Evolutionary conservation across 1,139 yeast genomes (phyloP), one percentile per base, ranked within the genome.

Genomic region (Trichomonascaceae sp.): DNA sequence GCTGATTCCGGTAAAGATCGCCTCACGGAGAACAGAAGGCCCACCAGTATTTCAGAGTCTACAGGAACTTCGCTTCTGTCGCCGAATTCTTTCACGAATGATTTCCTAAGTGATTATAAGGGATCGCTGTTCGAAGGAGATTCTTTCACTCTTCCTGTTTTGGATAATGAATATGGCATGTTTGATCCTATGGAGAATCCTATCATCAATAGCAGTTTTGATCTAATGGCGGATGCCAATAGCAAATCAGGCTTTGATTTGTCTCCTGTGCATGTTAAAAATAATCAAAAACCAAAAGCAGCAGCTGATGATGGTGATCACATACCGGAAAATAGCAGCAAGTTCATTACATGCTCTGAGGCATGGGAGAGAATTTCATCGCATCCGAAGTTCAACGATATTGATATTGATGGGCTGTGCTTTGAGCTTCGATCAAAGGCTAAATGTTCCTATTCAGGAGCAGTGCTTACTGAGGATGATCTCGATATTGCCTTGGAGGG

Each of bases 321-420:
- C 2, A 65, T 61, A 38, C 67, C 65, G 3, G 64, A 68, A 3
- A 63, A 63, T 24, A 51, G 58, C 3, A 73, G 69, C 49, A 74
- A 70, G 63, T 67, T 76, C 61, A 70, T 88, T 71, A 80, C 82
- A 65, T 93, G 99, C 70, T 83, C 95, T 0, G 97, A 90, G 63
- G 86, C 91, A 20, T 93, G 99, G 99, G 98, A 91, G 69, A 80
- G 98, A 65, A 87, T 93, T 44, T 87, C 96, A 2, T 74, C 95
- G 15, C 97, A 93, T 75, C 98, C 99, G 39, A 83, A 86, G 68
- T 93, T 91, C 70, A 83, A 95, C 6, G 96, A 91, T 58, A 77
- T 93, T 55, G 98, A 93, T 70, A 90, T 93, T 60, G 97, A 91
- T 68, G 95, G 96, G 1, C 79, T 93, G 66, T 93, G 99, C 77